A percentile compares a stretch with the other conserved stretches of the same genome.
Evolutionary conservation across 345 rosid species (phyloP).

Genomic region (Linum usitatissimum): DNA sequence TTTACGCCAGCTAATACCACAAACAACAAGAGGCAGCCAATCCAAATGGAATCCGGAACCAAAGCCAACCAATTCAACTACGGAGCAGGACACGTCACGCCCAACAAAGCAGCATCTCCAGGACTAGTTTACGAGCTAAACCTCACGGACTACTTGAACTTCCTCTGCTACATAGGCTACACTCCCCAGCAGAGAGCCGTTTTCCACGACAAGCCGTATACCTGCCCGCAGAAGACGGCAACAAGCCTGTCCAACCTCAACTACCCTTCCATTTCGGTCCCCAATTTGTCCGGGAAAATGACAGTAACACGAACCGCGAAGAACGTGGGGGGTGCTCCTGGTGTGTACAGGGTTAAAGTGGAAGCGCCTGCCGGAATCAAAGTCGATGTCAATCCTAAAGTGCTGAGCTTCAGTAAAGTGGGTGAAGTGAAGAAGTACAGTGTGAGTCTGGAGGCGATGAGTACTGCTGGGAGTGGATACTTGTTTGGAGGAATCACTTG

Average conservation of each 20-base stretch:
- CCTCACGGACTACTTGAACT: conserved; percentile 12
- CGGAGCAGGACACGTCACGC: neutral
- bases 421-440: neutral
- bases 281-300: conserved; percentile 1
- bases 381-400: neutral
- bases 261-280: conserved; percentile 16
- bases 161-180: conserved; percentile 15
- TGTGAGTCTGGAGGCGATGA: neutral
- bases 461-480: neutral
- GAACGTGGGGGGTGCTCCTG: conserved; percentile 7
- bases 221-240: conserved; percentile 3
- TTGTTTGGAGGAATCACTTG: neutral
- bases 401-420: neutral
- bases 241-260: conserved; percentile 8
- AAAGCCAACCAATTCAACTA: neutral
- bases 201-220: conserved; percentile 1
- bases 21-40: neutral
- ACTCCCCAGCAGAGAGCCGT: conserved; percentile 6
- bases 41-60: neutral
- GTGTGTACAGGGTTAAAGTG: neutral
- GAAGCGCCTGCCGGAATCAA: neutral
- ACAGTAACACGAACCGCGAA: conserved; percentile 14
- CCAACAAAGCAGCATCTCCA: conserved; percentile 1
- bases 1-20: conserved; percentile 42
- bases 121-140: conserved; percentile 18